Base-by-base conservation (phyloP, 2,329 filamentous ascomycete species). In the Peltaster fructicola region DNA sequence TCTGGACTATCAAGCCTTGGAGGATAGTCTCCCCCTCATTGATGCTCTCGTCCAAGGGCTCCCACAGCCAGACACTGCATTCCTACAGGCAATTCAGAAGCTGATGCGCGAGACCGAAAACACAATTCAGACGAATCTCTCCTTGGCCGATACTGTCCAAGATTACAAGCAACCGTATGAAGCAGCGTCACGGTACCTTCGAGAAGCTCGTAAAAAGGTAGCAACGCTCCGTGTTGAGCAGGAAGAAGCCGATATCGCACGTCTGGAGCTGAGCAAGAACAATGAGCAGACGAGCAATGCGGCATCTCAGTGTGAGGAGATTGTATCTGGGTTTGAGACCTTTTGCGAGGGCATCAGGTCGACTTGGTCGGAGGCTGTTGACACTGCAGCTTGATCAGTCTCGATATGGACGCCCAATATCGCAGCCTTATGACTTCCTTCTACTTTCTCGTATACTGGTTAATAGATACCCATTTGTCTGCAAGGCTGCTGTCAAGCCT, bases 151-250 rank as follows among this genome's bases (percentile, higher is more conserved):
- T 48, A 84, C 80, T 3, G 61, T 98, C 16, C 85, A 95, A 51
- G 92, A 95, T 74, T 82, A 77, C 15, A 73, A 81, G 8, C 85
- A 95, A 51, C 77, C 79, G 1, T 88, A 80, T 0, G 76, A 72
- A 3, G 75, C 76, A 7, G 88, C 85, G 2, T 73, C 75, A 3
- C 63, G 88, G 27, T 68, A 81, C 21, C 57, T 98, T 25, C 74
- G 76, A 38, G 78, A 71, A 17, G 82, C 80, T 5, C 78, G 75
- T 39, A 84, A 91, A 46, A 68, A 91, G 32, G 74, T 95, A 2
- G 68, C 73, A 2, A 85, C 93, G 40, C 73, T 93, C 58, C 68
- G 73, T 35, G 68, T 69, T 30, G 88, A 95, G 42, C 73, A 80
- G 31, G 81, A 92, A 40, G 61, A 73, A 15, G 68, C 73, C 24